These are phyloP conservation scores for Paxillus involutus DNA, from an alignment of 768 basidiomycete species.

Conservation along the genomic window DNA sequence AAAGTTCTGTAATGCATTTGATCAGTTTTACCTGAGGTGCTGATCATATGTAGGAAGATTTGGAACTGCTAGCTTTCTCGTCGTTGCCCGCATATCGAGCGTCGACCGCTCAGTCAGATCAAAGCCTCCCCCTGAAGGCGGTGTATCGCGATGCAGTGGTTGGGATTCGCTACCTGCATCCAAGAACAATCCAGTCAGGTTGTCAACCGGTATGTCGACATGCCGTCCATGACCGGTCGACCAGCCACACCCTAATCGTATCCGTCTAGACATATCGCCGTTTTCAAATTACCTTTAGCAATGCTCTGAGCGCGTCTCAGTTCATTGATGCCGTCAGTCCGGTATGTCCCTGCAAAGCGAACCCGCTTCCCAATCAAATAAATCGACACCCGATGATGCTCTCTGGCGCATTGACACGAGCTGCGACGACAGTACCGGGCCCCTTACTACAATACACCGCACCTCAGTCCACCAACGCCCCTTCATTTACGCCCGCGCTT, in stretches of 20 bases:
- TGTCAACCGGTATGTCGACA: slow-evolving; percentile 30
- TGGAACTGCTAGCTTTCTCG: slow-evolving; percentile 73
- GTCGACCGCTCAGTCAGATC: slow-evolving; percentile 35
- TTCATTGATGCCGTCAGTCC: slow-evolving; percentile 63
- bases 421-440: slow-evolving; percentile 10
- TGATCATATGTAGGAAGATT: slow-evolving; percentile 57
- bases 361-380: slow-evolving; percentile 32
- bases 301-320: slow-evolving; percentile 45
- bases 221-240: background rate
- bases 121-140: slow-evolving; percentile 74
- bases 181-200: slow-evolving; percentile 32
- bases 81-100: slow-evolving; percentile 34
- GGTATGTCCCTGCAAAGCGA: slow-evolving; percentile 76
- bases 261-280: slow-evolving; percentile 62
- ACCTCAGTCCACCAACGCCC: background rate
- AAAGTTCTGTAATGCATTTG: background rate
- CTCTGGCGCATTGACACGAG: slow-evolving; percentile 13
- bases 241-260: slow-evolving; percentile 4
- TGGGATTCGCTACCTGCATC: slow-evolving; percentile 72
- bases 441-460: background rate
- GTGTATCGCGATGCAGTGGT: slow-evolving; percentile 74
- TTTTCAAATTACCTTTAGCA: slow-evolving; percentile 71
- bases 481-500: background rate
- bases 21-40: background rate
- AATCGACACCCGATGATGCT: slow-evolving; percentile 16